A percentile compares a stretch with the other conserved stretches of the same genome.
These are phyloP conservation scores for Waltergamsia citrina DNA, from an alignment of 2,329 filamentous ascomycete species.

Conservation along the genomic window DNA sequence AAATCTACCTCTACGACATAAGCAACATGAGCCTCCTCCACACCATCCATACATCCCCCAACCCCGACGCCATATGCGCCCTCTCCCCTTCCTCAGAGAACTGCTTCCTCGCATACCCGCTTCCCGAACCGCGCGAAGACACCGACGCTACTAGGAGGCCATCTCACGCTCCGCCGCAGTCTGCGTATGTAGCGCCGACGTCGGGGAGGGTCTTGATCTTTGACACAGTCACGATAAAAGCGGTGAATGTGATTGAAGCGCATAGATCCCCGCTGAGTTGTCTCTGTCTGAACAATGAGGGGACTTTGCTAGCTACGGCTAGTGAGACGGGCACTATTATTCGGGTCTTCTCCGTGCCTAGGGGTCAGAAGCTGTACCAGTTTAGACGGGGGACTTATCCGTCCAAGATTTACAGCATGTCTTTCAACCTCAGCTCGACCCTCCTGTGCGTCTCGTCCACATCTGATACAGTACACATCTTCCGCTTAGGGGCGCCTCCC, in stretches of 20 bases:
- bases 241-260: slow-evolving; percentile 90
- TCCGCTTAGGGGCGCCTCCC: slow-evolving; percentile 58
- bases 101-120: slow-evolving; percentile 89
- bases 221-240: slow-evolving; percentile 80
- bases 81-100: slow-evolving; percentile 91
- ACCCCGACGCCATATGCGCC: slow-evolving; percentile 83
- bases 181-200: slow-evolving; percentile 71
- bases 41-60: slow-evolving; percentile 89
- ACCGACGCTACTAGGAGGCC: slow-evolving; percentile 45
- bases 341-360: slow-evolving; percentile 85
- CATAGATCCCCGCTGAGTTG: slow-evolving; percentile 86
- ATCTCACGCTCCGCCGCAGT: slow-evolving; percentile 74
- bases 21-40: slow-evolving; percentile 94
- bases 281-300: slow-evolving; percentile 86
- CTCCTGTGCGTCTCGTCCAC: slow-evolving; percentile 92
- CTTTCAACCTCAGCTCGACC: slow-evolving; percentile 90
- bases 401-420: slow-evolving; percentile 96
- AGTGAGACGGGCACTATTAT: slow-evolving; percentile 98
- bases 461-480: slow-evolving; percentile 94
- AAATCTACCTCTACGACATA: slow-evolving; percentile 98
- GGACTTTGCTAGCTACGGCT: slow-evolving; percentile 83
- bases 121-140: slow-evolving; percentile 64
- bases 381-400: slow-evolving; percentile 94
- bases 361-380: slow-evolving; percentile 88
- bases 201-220: slow-evolving; percentile 91